Evolutionary conservation across 495 filamentous ascomycete species (phyloP).

Genomic region (Penicillium parvum): DNA sequence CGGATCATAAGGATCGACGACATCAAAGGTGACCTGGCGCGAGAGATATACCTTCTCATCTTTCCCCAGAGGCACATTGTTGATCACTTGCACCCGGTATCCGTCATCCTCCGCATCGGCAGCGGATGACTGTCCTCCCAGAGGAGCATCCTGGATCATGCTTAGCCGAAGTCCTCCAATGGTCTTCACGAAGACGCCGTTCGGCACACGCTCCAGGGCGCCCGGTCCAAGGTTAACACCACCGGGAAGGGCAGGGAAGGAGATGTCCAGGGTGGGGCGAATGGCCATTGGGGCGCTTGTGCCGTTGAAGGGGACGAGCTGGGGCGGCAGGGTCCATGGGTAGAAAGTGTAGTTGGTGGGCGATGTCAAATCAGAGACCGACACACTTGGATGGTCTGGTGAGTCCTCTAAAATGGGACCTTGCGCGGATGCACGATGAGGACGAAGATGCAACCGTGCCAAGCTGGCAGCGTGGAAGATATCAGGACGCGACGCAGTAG

Average conservation of each 20-base stretch:
- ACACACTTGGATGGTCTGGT: slow-evolving; percentile 50
- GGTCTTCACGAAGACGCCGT: slow-evolving; percentile 75
- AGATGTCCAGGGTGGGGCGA: slow-evolving; percentile 68
- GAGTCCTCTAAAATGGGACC: slow-evolving; percentile 52
- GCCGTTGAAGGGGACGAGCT: slow-evolving; percentile 68
- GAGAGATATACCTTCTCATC: slow-evolving; percentile 85
- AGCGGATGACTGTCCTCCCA: slow-evolving; percentile 24
- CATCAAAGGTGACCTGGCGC: slow-evolving; percentile 68
- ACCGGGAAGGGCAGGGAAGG: slow-evolving; percentile 68
- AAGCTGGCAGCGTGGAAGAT: slow-evolving; percentile 88
- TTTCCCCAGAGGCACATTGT: slow-evolving; percentile 74
- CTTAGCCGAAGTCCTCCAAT: slow-evolving; percentile 74
- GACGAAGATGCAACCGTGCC: slow-evolving; percentile 73
- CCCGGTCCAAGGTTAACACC: slow-evolving; percentile 47
- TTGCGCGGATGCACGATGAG: slow-evolving; percentile 46
- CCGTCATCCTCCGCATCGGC: slow-evolving; percentile 31
- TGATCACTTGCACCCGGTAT: slow-evolving; percentile 73
- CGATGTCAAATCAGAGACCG: slow-evolving; percentile 54
- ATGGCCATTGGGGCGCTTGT: slow-evolving; percentile 60
- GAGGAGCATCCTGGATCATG: slow-evolving; percentile 63
- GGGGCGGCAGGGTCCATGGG: slow-evolving; percentile 82
- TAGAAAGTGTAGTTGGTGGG: slow-evolving; percentile 80
- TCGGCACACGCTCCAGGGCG: slow-evolving; percentile 55
- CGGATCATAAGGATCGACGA: slow-evolving; percentile 68
- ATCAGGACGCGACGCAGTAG: slow-evolving; percentile 77